Base-by-base conservation (phyloP, 495 filamentous ascomycete genomes). In the Parathielavia appendiculata region DNA sequence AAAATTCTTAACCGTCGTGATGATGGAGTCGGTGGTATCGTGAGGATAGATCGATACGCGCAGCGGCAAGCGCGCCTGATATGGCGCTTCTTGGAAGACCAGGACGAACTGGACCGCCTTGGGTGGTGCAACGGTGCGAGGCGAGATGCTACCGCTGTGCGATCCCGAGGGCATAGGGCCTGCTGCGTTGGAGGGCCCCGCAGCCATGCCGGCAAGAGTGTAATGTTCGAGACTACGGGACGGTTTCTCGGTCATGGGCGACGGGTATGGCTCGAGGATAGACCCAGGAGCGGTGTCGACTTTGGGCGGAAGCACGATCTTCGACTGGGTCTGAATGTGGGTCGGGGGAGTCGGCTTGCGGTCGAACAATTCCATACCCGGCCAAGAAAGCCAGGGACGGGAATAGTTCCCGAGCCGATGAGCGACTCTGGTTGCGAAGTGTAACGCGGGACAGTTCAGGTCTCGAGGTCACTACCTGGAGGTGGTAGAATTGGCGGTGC, bases 1-100 rank as follows among this genome's bases (percentile, higher is more conserved):
- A 76, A 97, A 96, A 75, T 96, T 96, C 77, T 95, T 97, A 55
- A 97, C 91, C 5, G 93, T 97, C 4, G 89, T 89, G 54, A 96
- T 87, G 71, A 98, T 97, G 23, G 90, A 95, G 60, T 96, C 91
- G 6, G 93, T 98, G 46, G 87, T 87, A 76, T 98, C 93, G 74
- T 96, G 90, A 20, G 89, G 88, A 62, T 82, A 91, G 47, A 98
- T 97, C 50, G 89, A 85, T 35, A 98, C 91, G 65, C 90, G 83
- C 81, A 97, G 87, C 13, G 93, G 92, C 53, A 95, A 81, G 61
- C 91, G 83, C 63, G 86, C 90, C 58, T 84, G 82, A 58, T 85
- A 81, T 68, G 88, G 85, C 58, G 87, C 82, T 50, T 83, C 83
- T 52, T 88, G 81, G 67, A 90, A 85, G 32, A 93, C 79, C 26